These are phyloP conservation scores for Trichoderma gracile DNA, from an alignment of 2,329 filamentous ascomycete genomes.

Conservation along the genomic window DNA sequence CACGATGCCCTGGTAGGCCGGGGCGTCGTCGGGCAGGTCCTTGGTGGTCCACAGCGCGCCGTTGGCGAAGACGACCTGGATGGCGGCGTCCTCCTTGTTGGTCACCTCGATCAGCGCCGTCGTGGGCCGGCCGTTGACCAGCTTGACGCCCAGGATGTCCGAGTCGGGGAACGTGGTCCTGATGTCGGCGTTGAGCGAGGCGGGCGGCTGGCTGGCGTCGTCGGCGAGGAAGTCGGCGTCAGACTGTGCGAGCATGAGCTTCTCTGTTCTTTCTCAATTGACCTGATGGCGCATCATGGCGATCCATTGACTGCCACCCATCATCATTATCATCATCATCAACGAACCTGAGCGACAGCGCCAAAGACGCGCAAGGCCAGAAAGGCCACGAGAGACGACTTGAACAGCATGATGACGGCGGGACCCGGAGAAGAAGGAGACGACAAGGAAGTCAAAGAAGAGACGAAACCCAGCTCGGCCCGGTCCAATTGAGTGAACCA, in stretches of 20 bases:
- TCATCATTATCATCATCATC: slow-evolving; percentile 1
- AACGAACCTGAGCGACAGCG: slow-evolving; percentile 63
- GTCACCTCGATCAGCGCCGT: slow-evolving; percentile 77
- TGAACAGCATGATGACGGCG: slow-evolving; percentile 65
- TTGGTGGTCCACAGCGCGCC: slow-evolving; percentile 67
- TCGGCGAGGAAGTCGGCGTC: slow-evolving; percentile 18
- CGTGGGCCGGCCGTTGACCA: slow-evolving; percentile 88
- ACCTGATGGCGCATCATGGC: neutral
- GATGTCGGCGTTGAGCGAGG: slow-evolving; percentile 61
- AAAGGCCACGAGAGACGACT: slow-evolving; percentile 69
- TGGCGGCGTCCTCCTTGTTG: slow-evolving; percentile 77
- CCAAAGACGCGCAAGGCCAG: slow-evolving; percentile 68
- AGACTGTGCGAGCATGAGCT: neutral
- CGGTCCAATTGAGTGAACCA: slow-evolving; percentile 23
- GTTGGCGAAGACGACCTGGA: slow-evolving; percentile 74
- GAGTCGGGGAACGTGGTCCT: slow-evolving; percentile 64
- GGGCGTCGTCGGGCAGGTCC: slow-evolving; percentile 49
- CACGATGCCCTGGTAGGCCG: slow-evolving; percentile 59
- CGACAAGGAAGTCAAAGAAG: no score
- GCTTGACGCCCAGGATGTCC: slow-evolving; percentile 92
- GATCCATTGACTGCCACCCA: neutral
- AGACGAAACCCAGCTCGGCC: slow-evolving; percentile 4
- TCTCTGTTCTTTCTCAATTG: no score
- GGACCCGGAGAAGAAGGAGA: neutral
- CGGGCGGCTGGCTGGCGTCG: slow-evolving; percentile 22